These are phyloP conservation scores for Takashimella tepidaria DNA, from an alignment of 1,284 basidiomycete genomes.

Conservation along the genomic window DNA sequence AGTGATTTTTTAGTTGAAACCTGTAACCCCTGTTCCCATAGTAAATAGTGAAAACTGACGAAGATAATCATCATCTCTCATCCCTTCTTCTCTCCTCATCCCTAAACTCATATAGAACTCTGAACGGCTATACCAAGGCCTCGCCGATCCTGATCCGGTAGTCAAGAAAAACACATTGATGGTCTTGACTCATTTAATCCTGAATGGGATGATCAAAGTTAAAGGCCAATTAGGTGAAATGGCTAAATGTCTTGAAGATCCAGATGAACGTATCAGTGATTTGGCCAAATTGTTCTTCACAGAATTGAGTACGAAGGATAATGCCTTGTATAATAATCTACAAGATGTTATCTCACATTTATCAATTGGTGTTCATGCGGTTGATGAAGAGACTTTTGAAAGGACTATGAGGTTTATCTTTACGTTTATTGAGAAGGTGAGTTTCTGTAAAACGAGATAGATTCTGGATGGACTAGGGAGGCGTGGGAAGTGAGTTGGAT, in stretches of 20 bases:
- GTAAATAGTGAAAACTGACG: neutral
- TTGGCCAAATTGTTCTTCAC: constrained; percentile 96
- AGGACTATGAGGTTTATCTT: constrained; percentile 95
- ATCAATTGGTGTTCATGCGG: constrained; percentile 86
- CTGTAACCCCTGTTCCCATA: no score
- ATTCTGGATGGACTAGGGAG: neutral
- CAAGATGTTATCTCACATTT: constrained; percentile 95
- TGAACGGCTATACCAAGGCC: constrained; percentile 87
- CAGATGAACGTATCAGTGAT: constrained; percentile 82
- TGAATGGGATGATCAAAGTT: constrained; percentile 99
- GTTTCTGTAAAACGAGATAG: constrained; percentile 13
- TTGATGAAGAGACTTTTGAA: constrained; percentile 87
- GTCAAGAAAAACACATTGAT: constrained; percentile 99
- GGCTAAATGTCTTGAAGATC: constrained; percentile 96
- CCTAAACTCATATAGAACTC: constrained; percentile 65
- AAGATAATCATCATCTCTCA: neutral
- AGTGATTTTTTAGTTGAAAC: constrained; percentile 12
- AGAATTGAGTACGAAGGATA: constrained; percentile 91
- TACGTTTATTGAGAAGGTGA: constrained; percentile 89
- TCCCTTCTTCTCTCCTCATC: no score
- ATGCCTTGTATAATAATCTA: constrained; percentile 97
- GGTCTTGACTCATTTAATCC: constrained; percentile 94
- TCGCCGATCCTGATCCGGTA: constrained; percentile 75
- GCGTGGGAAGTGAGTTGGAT: neutral
- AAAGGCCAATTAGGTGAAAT: constrained; percentile 99